A percentile compares a stretch with the other conserved stretches of the same genome.
phyloP scores from a whole-genome alignment of 2,329 filamentous ascomycete genomes.

The Hypoxylon sp. region DNA sequence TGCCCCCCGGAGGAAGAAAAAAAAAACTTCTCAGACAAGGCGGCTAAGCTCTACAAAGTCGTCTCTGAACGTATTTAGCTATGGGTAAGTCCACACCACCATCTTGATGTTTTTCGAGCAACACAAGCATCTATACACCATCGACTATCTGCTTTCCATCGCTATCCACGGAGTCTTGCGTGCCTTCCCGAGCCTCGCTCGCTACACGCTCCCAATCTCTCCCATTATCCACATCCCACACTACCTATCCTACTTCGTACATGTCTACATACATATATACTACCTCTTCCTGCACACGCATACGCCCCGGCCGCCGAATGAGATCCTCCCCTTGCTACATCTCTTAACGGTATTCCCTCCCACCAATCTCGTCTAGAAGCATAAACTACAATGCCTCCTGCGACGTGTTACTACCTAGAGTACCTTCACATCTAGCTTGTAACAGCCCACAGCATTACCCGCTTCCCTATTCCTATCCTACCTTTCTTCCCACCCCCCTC shows the following conservation, averaged over 20 bases:
- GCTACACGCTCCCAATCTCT: constrained; percentile 23
- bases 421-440: constrained; percentile 53
- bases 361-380: constrained; percentile 51
- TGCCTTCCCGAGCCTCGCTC: constrained; percentile 26
- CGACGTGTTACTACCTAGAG: constrained; percentile 56
- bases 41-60: constrained; percentile 51
- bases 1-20: constrained; percentile 46
- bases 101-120: constrained; percentile 40
- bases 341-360: constrained; percentile 47
- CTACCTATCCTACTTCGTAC: constrained; percentile 41
- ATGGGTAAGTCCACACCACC: constrained; percentile 53
- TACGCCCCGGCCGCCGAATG: constrained; percentile 40
- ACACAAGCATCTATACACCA: constrained; percentile 42
- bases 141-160: constrained; percentile 30
- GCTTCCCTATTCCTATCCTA: constrained; percentile 44
- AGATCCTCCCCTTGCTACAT: constrained; percentile 46
- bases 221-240: constrained; percentile 37
- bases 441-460: constrained; percentile 53
- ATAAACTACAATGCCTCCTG: constrained; percentile 55
- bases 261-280: constrained; percentile 46
- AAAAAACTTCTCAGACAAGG: constrained; percentile 48
- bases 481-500: constrained; percentile 34
- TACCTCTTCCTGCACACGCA: constrained; percentile 48
- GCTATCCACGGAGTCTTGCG: constrained; percentile 24
- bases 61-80: constrained; percentile 46